phyloP scores from a whole-genome alignment of 371 early-diverging fungal species.

The Umbelopsis sp. region DNA sequence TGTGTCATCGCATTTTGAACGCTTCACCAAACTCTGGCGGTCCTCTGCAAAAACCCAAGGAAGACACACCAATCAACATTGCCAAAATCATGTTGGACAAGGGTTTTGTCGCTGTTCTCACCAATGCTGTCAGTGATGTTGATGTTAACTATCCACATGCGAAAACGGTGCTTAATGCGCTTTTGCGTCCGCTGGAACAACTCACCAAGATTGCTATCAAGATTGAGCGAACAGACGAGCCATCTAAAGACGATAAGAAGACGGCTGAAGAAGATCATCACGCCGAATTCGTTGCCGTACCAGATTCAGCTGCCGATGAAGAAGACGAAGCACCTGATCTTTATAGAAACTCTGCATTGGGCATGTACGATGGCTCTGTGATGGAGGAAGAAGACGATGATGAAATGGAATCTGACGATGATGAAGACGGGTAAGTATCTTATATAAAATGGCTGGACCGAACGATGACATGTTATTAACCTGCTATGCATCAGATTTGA shows the following conservation, averaged over 20 bases:
- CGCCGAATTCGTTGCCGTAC: slow-evolving; percentile 38
- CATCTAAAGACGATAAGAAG: slow-evolving; percentile 34
- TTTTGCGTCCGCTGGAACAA: slow-evolving; percentile 87
- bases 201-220: slow-evolving; percentile 88
- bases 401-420: slow-evolving; percentile 57
- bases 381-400: slow-evolving; percentile 70
- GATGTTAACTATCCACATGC: slow-evolving; percentile 90
- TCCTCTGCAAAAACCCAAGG: slow-evolving; percentile 36
- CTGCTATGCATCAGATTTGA: slow-evolving; percentile 32
- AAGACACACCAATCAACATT: slow-evolving; percentile 64
- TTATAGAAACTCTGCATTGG: slow-evolving; percentile 90
- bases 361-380: slow-evolving; percentile 78
- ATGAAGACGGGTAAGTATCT: slow-evolving; percentile 59
- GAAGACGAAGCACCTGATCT: slow-evolving; percentile 81
- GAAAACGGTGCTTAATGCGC: slow-evolving; percentile 69
- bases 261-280: slow-evolving; percentile 44
- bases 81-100: slow-evolving; percentile 91
- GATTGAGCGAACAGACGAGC: slow-evolving; percentile 63
- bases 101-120: slow-evolving; percentile 80
- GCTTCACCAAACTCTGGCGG: slow-evolving; percentile 45
- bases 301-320: slow-evolving; percentile 30
- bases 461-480: too few relatives aligned
- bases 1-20: slow-evolving; percentile 73
- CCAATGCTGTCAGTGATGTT: slow-evolving; percentile 79
- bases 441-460: too few relatives aligned